Evolutionary conservation across 2,329 filamentous ascomycete species (phyloP).

Genomic region (Clonostachys byssicola): DNA sequence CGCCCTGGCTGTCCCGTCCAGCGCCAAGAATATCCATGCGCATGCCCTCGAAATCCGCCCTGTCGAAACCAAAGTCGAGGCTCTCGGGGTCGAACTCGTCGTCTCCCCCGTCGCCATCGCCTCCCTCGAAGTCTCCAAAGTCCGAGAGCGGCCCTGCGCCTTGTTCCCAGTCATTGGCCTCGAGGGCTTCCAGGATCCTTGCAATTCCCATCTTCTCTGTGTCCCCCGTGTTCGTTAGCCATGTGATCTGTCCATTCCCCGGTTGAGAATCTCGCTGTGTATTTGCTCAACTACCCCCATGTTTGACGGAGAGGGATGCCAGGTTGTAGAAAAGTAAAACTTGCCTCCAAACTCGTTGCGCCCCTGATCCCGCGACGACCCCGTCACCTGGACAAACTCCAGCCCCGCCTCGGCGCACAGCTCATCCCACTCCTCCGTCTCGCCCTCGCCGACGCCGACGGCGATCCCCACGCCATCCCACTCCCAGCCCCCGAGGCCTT

Average conservation of each 20-base stretch:
- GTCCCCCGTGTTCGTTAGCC: not conserved
- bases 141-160: slow-evolving; percentile 15
- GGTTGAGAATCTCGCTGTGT: too few relatives aligned
- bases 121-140: slow-evolving; percentile 22
- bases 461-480: slow-evolving; percentile 64
- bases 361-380: slow-evolving; percentile 17
- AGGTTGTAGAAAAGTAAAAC: not conserved
- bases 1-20: slow-evolving; percentile 5
- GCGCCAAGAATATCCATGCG: slow-evolving; percentile 44
- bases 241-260: too few relatives aligned
- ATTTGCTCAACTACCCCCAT: not conserved
- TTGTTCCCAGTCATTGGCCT: slow-evolving; percentile 61
- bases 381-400: slow-evolving; percentile 56
- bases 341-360: slow-evolving; percentile 57
- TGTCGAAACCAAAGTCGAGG: slow-evolving; percentile 48
- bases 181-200: slow-evolving; percentile 55
- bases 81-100: slow-evolving; percentile 37
- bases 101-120: slow-evolving; percentile 17
- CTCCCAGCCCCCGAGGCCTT: slow-evolving; percentile 49
- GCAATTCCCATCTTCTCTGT: slow-evolving; percentile 55
- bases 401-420: slow-evolving; percentile 50
- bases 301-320: not conserved
- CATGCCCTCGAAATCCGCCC: slow-evolving; percentile 46
- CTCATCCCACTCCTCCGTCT: slow-evolving; percentile 58
- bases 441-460: slow-evolving; percentile 46